phyloP scores from a whole-genome alignment of 768 basidiomycete species.

The Macrolepiota dolichaula region DNA sequence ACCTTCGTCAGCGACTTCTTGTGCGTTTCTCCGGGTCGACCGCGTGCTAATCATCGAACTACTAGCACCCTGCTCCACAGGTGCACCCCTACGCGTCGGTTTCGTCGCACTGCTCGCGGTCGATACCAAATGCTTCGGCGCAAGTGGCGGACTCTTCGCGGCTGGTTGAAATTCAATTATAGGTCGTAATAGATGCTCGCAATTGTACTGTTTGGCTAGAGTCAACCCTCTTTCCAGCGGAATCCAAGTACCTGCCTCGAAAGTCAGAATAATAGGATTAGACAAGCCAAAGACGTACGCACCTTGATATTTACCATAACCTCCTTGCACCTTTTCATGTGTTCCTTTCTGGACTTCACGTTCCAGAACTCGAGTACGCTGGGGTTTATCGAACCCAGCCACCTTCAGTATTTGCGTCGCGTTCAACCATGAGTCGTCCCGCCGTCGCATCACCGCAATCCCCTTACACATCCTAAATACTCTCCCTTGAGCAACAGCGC shows the following conservation, averaged over 20 bases:
- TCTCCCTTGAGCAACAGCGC: constrained; percentile 31
- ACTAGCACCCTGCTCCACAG: constrained; percentile 29
- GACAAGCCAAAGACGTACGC: constrained; percentile 19
- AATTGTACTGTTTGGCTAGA: constrained; percentile 90
- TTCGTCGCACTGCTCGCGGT: constrained; percentile 43
- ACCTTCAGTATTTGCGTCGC: constrained; percentile 99
- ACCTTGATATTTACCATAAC: constrained; percentile 99
- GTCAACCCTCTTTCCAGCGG: constrained; percentile 86
- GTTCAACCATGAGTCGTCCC: constrained; percentile 96
- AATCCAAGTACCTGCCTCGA: constrained; percentile 88
- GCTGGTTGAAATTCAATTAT: constrained; percentile 93
- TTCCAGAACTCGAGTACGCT: constrained; percentile 94
- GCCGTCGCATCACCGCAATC: constrained; percentile 96
- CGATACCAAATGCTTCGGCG: constrained; percentile 93
- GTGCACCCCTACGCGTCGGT: constrained; percentile 43
- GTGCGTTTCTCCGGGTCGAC: constrained; percentile 53
- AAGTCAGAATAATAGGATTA: constrained; percentile 15
- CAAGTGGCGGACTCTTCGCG: constrained; percentile 87
- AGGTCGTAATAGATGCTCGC: constrained; percentile 80
- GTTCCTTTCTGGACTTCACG: constrained; percentile 98
- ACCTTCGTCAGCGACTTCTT: constrained; percentile 48
- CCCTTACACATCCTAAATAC: constrained; percentile 77
- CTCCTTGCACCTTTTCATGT: constrained; percentile 99
- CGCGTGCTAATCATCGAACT: constrained; percentile 50
- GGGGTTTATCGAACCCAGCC: constrained; percentile 98